A percentile compares a stretch with the other conserved stretches of the same genome.
Evolutionary conservation across 306 rosid species (phyloP).

Genomic region (Corylus avellana): DNA sequence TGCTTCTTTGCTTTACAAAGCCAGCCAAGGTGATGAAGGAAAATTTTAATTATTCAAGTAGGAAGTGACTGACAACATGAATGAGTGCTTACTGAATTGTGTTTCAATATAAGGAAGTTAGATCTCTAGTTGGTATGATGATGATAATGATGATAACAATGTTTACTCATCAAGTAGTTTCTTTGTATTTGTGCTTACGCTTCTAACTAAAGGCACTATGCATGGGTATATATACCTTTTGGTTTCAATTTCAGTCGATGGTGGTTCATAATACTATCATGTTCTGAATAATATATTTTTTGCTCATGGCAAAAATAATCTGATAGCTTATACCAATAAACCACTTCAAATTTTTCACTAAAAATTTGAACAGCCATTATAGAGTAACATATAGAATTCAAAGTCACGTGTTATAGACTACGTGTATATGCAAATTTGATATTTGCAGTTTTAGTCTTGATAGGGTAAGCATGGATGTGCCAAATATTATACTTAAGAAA

Average conservation of each 20-base stretch:
- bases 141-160: not conserved
- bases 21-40: constrained; percentile 34
- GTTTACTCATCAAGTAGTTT: constrained; percentile 7
- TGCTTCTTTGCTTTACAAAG: constrained; percentile 31
- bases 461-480: not conserved
- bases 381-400: not conserved
- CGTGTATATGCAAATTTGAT: not conserved
- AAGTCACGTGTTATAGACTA: not conserved
- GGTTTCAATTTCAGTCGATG: constrained; percentile 6
- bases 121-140: constrained; percentile 7
- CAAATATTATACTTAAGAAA: not conserved
- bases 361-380: not conserved
- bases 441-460: not conserved
- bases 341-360: not conserved
- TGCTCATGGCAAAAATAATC: not conserved
- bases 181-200: constrained; percentile 1
- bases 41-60: constrained; percentile 14
- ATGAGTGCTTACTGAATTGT: constrained; percentile 13
- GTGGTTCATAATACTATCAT: constrained; percentile 2
- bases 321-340: not conserved
- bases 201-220: constrained; percentile 6
- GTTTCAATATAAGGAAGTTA: not conserved
- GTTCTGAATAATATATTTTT: not conserved
- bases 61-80: constrained; percentile 15
- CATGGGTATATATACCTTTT: constrained; percentile 20